phyloP scores from a whole-genome alignment of 495 filamentous ascomycete genomes.

The Hypoxylon lenormandii region DNA sequence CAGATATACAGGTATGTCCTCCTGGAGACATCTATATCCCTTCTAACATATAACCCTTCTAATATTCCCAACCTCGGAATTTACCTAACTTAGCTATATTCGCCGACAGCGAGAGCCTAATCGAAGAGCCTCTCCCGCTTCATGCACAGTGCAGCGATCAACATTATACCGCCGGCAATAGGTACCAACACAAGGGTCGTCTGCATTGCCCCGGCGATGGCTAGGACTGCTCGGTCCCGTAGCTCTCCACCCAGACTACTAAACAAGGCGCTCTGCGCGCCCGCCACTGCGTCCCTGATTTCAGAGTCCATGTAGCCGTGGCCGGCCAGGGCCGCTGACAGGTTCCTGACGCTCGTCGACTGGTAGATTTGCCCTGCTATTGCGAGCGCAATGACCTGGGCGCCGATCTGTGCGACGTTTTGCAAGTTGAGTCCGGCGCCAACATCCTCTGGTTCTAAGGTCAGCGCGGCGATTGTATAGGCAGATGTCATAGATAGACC shows the following conservation, averaged over 20 bases:
- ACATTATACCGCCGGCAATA: conserved; percentile 59
- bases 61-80: too few species aligned
- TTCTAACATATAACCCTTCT: too few species aligned
- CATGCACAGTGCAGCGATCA: conserved; percentile 64
- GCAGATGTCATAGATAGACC: conserved; percentile 66
- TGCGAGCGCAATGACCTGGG: conserved; percentile 65
- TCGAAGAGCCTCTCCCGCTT: conserved; percentile 61
- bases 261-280: conserved; percentile 60
- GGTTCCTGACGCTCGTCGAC: conserved; percentile 54
- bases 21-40: too few species aligned
- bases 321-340: conserved; percentile 55
- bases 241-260: conserved; percentile 50
- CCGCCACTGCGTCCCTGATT: conserved; percentile 63
- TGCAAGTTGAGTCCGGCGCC: conserved; percentile 65
- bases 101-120: background rate
- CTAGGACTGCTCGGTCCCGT: conserved; percentile 56
- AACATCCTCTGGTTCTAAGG: conserved; percentile 55
- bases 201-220: conserved; percentile 64
- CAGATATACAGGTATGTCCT: too few species aligned
- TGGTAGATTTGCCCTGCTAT: conserved; percentile 70
- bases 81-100: too few species aligned
- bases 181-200: conserved; percentile 65
- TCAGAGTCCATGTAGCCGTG: conserved; percentile 44
- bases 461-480: conserved; percentile 67
- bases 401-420: conserved; percentile 65